Base-by-base conservation (phyloP, 1,139 yeast genomes). In the Yamadazyma trypodendri region DNA sequence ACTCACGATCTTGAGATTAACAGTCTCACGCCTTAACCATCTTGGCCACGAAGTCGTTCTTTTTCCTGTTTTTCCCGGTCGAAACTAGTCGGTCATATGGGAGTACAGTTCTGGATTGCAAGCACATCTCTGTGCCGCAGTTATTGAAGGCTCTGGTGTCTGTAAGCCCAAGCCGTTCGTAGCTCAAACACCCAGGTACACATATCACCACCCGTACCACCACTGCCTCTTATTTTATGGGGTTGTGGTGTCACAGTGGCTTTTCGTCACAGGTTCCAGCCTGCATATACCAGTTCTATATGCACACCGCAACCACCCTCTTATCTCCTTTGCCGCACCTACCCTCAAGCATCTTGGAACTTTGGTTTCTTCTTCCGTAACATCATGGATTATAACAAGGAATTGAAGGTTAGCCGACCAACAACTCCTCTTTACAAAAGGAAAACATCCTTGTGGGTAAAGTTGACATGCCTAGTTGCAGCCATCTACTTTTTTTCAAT, bases 21-120 rank as follows among this genome's bases (percentile, higher is more conserved):
- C 75, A 70, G 76, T 69, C 75, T 68, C 63, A 68, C 75, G 75
- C 76, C 75, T 72, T 70, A 70, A 57, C 76, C 76, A 70, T 58
- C 75, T 70, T 69, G 75, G 76, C 76, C 76, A 69, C 74, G 74
- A 63, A 68, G 73, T 69, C 75, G 14, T 42, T 15, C n/a, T 24
- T 24, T n/a, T 18, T 18, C n/a, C n/a, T n/a, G n/a, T n/a, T n/a
- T n/a, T n/a, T n/a, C n/a, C n/a, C n/a, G n/a, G n/a, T n/a, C n/a
- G n/a, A n/a, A n/a, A n/a, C n/a, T n/a, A n/a, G n/a, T n/a, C n/a
- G n/a, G n/a, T n/a, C n/a, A n/a, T n/a, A n/a, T n/a, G n/a, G n/a
- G n/a, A n/a, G n/a, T n/a, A n/a, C n/a, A n/a, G n/a, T n/a, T n/a
- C n/a, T n/a, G n/a, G n/a, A n/a, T n/a, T n/a, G n/a, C n/a, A n/a